Percentiles rank a stretch among this genome's conserved stretches.
phyloP scores from a whole-genome alignment of 495 filamentous ascomycete genomes.

The Delitschia confertaspora region DNA sequence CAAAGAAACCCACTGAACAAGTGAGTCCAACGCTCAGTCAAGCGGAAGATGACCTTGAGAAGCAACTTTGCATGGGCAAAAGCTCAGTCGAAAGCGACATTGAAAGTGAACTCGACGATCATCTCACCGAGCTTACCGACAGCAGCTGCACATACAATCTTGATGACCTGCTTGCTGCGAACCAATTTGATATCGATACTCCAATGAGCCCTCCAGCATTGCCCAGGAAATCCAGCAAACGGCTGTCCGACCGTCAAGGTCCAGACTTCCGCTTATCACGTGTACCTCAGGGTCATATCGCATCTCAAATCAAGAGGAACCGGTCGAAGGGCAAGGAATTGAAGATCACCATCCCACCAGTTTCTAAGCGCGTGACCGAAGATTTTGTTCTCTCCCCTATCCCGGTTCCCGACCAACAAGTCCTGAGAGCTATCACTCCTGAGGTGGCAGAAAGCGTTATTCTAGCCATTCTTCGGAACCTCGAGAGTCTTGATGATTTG shows the following conservation, averaged over 20 bases:
- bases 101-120: too few relatives aligned
- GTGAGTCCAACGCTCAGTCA: constrained; percentile 35
- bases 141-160: too few relatives aligned
- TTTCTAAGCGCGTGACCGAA: constrained; percentile 12
- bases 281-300: constrained; percentile 19
- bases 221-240: constrained; percentile 25
- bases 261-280: constrained; percentile 7
- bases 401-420: constrained; percentile 4
- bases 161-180: too few relatives aligned
- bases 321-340: constrained; percentile 12
- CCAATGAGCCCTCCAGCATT: constrained; percentile 9
- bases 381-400: constrained; percentile 21
- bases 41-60: constrained; percentile 32
- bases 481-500: constrained; percentile 49
- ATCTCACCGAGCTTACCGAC: too few relatives aligned
- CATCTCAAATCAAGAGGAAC: constrained; percentile 10
- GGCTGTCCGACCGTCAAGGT: constrained; percentile 1
- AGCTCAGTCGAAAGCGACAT: too few relatives aligned
- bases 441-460: constrained; percentile 44
- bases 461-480: constrained; percentile 42
- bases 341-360: constrained; percentile 10
- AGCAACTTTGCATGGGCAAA: constrained; percentile 13
- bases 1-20: constrained; percentile 9
- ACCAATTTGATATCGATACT: background rate
- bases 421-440: constrained; percentile 31